These are phyloP conservation scores for Metarhizium brunneum DNA, from an alignment of 2,329 filamentous ascomycete species.

Conservation along the genomic window DNA sequence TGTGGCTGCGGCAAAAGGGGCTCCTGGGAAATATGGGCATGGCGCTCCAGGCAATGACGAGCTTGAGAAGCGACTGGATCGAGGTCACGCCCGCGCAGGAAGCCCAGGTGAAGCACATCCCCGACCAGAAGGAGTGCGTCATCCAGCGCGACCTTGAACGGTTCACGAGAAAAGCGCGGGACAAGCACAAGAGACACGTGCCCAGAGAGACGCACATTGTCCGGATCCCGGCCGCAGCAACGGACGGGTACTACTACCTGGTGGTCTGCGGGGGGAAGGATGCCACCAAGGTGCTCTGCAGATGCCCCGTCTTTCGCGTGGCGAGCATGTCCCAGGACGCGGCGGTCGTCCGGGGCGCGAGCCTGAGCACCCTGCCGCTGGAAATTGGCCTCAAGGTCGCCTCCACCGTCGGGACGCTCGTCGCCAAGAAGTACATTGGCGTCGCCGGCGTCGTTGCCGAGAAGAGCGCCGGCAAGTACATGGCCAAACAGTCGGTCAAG, in stretches of 20 bases:
- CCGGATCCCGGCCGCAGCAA: slow-evolving; percentile 51
- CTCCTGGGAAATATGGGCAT: slow-evolving; percentile 62
- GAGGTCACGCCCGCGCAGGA: slow-evolving; percentile 54
- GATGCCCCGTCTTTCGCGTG: slow-evolving; percentile 60
- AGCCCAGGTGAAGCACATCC: slow-evolving; percentile 37
- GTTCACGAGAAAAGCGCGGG: slow-evolving; percentile 48
- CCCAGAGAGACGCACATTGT: slow-evolving; percentile 55
- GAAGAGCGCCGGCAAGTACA: slow-evolving; percentile 26
- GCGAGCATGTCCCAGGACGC: slow-evolving; percentile 54
- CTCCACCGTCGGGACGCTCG: slow-evolving; percentile 36
- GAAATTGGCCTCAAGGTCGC: slow-evolving; percentile 54
- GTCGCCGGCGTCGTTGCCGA: slow-evolving; percentile 30
- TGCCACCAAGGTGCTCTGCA: slow-evolving; percentile 48
- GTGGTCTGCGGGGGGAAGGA: slow-evolving; percentile 44
- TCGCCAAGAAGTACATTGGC: slow-evolving; percentile 33
- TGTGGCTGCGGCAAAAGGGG: slow-evolving; percentile 62
- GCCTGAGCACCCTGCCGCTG: slow-evolving; percentile 53
- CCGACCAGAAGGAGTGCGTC: slow-evolving; percentile 49
- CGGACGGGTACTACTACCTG: slow-evolving; percentile 61
- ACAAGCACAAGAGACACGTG: slow-evolving; percentile 35
- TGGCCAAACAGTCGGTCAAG: slow-evolving; percentile 21
- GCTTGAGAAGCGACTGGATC: slow-evolving; percentile 51
- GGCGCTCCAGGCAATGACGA: slow-evolving; percentile 53
- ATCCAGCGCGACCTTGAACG: slow-evolving; percentile 59
- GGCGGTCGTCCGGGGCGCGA: slow-evolving; percentile 55